phyloP scores from a whole-genome alignment of 345 rosid species.

The Populus euphratica region DNA sequence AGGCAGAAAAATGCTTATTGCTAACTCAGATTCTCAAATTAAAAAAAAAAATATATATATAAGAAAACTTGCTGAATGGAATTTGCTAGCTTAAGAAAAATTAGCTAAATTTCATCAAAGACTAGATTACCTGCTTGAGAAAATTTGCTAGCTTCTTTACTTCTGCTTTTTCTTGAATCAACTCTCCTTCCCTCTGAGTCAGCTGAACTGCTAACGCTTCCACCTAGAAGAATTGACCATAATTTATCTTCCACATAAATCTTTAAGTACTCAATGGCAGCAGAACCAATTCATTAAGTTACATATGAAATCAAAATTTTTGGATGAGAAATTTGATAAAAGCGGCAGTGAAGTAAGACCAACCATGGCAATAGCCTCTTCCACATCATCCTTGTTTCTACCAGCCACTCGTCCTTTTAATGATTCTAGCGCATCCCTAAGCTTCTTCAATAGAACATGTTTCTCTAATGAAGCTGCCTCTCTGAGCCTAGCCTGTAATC shows the following conservation, averaged over 20 bases:
- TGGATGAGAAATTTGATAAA: constrained; percentile 1
- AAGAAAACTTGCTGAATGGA: background rate
- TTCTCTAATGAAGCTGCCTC: constrained; percentile 95
- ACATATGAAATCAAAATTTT: background rate
- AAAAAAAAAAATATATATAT: background rate
- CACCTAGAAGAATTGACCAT: constrained; percentile 54
- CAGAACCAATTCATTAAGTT: background rate
- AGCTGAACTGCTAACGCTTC: constrained; percentile 95
- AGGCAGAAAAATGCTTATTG: background rate
- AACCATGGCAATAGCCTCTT: constrained; percentile 91
- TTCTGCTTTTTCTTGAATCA: constrained; percentile 88
- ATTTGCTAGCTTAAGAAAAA: background rate
- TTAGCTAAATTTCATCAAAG: background rate
- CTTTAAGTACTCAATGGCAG: background rate
- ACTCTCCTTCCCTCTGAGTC: constrained; percentile 94
- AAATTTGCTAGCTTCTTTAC: constrained; percentile 90
- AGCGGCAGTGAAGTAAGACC: constrained; percentile 19
- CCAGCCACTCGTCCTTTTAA: constrained; percentile 86
- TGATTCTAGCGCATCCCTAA: constrained; percentile 86
- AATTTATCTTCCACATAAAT: background rate
- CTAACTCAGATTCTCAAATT: background rate
- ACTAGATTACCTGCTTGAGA: constrained; percentile 69
- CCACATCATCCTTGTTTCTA: constrained; percentile 91
- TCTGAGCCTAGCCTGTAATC: constrained; percentile 77
- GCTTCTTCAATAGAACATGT: constrained; percentile 95